Percentiles rank a stretch among this genome's conserved stretches.
These are phyloP conservation scores for Clarkia xantiana DNA, from an alignment of 345 rosid genomes.

Conservation along the genomic window DNA sequence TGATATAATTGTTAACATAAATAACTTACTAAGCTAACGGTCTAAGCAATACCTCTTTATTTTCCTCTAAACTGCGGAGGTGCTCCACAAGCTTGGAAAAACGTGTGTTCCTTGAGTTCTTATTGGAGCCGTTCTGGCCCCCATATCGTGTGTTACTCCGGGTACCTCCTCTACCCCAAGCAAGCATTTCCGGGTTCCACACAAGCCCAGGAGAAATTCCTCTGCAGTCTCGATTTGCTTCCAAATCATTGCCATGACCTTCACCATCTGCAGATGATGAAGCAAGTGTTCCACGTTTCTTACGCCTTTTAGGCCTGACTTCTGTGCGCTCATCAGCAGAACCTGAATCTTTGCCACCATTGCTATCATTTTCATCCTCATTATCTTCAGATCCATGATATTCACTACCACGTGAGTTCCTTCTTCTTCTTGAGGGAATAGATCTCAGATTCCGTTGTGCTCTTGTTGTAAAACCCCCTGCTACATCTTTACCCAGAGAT, in stretches of 20 bases:
- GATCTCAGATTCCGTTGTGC: constrained; percentile 37
- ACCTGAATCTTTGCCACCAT: constrained; percentile 55
- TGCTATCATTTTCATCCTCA: constrained; percentile 56
- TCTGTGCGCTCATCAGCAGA: constrained; percentile 54
- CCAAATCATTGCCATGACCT: constrained; percentile 34
- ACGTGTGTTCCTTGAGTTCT: constrained; percentile 49
- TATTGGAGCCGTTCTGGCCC: constrained; percentile 35
- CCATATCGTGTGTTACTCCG: constrained; percentile 83
- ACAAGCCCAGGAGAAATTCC: constrained; percentile 63
- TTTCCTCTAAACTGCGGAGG: constrained; percentile 51
- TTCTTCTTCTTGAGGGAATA: constrained; percentile 37
- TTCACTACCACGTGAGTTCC: constrained; percentile 40
- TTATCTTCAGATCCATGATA: constrained; percentile 51
- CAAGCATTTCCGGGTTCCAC: constrained; percentile 64
- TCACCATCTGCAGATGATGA: constrained; percentile 48
- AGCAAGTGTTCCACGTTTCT: constrained; percentile 19
- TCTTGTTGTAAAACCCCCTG: constrained; percentile 24
- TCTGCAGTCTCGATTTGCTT: constrained; percentile 39
- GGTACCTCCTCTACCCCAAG: constrained; percentile 88
- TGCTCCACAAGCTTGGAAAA: constrained; percentile 56
- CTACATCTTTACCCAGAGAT: constrained; percentile 41
- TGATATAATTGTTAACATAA: no score
- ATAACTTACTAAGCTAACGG: constrained; percentile 4
- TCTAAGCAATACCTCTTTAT: constrained; percentile 36
- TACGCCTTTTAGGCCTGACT: constrained; percentile 14